These are phyloP conservation scores for Hanseniaspora occidentalis DNA, from an alignment of 805 yeast species.

Conservation along the genomic window DNA sequence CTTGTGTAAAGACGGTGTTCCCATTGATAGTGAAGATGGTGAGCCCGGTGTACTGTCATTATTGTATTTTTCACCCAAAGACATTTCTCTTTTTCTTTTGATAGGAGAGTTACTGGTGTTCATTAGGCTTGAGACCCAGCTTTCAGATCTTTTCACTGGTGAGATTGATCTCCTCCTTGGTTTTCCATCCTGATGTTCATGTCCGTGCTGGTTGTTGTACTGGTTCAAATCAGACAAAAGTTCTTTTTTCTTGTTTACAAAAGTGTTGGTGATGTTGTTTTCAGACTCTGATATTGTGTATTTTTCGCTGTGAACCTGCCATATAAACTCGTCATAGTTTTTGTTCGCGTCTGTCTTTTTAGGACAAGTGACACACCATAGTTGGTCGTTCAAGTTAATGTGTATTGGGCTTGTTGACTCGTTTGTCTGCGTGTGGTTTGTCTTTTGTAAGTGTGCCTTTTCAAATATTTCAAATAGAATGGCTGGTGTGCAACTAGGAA, in stretches of 20 bases:
- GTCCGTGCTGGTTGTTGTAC: not conserved
- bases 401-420: no score
- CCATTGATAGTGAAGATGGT: no score
- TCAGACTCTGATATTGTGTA: not conserved
- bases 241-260: not conserved
- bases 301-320: not conserved
- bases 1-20: no score
- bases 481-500: conserved; percentile 23
- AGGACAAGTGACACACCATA: conserved; percentile 25
- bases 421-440: no score
- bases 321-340: not conserved
- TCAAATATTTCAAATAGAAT: conserved; percentile 18
- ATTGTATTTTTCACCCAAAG: conserved; percentile 14
- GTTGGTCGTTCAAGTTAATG: conserved; percentile 17
- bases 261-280: not conserved
- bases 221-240: not conserved
- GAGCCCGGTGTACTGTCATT: no score
- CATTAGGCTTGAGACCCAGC: conserved; percentile 15
- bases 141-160: conserved; percentile 13
- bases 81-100: conserved; percentile 9
- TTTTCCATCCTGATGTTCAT: no score
- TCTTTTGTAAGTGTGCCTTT: no score
- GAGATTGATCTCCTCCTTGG: no score
- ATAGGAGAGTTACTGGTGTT: not conserved
- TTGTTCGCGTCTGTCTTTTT: conserved; percentile 1